Evolutionary conservation across 495 filamentous ascomycete genomes (phyloP).

Genomic region (Parmelia sp.): DNA sequence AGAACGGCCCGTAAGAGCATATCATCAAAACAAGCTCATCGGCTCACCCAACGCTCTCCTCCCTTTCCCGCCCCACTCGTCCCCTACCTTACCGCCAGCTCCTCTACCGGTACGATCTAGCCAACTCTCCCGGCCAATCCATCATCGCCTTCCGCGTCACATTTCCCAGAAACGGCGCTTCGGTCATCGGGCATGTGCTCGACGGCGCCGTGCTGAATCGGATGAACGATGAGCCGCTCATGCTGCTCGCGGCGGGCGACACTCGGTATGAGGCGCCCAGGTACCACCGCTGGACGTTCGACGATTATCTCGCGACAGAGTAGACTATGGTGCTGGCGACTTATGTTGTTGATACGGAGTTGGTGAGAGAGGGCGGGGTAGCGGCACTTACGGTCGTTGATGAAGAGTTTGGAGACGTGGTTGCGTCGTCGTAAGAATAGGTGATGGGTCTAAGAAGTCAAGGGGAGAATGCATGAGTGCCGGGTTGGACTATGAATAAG

Average conservation of each 20-base stretch:
- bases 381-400: neutral
- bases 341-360: constrained; percentile 5
- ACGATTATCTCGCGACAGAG: neutral
- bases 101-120: neutral
- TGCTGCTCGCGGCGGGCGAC: neutral
- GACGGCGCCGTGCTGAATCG: neutral
- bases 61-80: neutral
- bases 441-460: no score
- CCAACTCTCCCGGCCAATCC: neutral
- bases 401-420: neutral
- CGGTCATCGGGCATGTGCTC: neutral
- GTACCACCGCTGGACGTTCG: neutral
- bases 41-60: neutral
- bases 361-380: neutral
- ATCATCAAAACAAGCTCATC: neutral
- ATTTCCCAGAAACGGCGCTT: neutral
- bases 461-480: no score
- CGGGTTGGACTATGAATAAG: no score
- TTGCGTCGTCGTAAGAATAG: neutral
- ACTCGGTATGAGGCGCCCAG: constrained; percentile 2
- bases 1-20: neutral
- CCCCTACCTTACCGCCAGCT: constrained; percentile 2
- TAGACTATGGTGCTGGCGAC: neutral
- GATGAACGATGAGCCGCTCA: constrained; percentile 5
- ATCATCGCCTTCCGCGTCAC: neutral